phyloP scores from a whole-genome alignment of 352 stramenopile species.

The Phytopythium litorale region DNA sequence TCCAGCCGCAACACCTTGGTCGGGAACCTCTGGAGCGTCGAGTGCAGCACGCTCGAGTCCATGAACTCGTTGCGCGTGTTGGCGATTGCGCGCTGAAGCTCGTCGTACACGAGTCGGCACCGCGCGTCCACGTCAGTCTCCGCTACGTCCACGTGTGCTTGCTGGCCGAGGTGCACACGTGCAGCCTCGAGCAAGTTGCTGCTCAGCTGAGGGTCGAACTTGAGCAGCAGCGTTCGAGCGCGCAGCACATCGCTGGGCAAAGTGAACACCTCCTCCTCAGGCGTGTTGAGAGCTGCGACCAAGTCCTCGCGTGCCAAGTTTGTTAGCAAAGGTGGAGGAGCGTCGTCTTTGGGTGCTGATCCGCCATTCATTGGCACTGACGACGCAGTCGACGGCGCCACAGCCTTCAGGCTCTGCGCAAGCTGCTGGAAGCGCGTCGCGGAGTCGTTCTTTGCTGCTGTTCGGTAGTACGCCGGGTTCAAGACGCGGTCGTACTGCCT shows the following conservation, averaged over 20 bases:
- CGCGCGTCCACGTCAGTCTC: slow-evolving; percentile 84
- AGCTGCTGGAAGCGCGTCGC: slow-evolving; percentile 45
- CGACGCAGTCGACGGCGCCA: background rate
- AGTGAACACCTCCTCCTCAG: slow-evolving; percentile 74
- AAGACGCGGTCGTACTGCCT: slow-evolving; percentile 62
- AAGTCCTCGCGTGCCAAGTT: slow-evolving; percentile 60
- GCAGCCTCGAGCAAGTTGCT: slow-evolving; percentile 45
- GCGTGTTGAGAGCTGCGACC: slow-evolving; percentile 49
- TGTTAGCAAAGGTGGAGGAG: slow-evolving; percentile 18
- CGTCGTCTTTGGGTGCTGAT: slow-evolving; percentile 7
- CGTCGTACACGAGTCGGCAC: slow-evolving; percentile 84
- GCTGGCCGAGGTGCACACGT: slow-evolving; percentile 29
- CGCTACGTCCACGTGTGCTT: slow-evolving; percentile 29
- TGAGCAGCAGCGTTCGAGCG: slow-evolving; percentile 55
- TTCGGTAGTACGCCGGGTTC: slow-evolving; percentile 62
- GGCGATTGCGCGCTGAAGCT: slow-evolving; percentile 86
- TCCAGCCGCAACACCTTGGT: slow-evolving; percentile 87
- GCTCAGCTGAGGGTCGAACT: slow-evolving; percentile 55
- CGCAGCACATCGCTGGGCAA: slow-evolving; percentile 51
- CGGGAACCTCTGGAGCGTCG: slow-evolving; percentile 86
- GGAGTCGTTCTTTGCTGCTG: background rate
- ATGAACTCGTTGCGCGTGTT: slow-evolving; percentile 88
- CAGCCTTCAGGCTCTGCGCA: slow-evolving; percentile 11
- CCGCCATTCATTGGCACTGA: background rate
- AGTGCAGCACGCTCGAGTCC: slow-evolving; percentile 88